Percentiles rank a stretch among this genome's conserved stretches.
These are phyloP conservation scores for Heliamphora exappendiculata DNA, from an alignment of 148 eudicot genomes.

Conservation along the genomic window DNA sequence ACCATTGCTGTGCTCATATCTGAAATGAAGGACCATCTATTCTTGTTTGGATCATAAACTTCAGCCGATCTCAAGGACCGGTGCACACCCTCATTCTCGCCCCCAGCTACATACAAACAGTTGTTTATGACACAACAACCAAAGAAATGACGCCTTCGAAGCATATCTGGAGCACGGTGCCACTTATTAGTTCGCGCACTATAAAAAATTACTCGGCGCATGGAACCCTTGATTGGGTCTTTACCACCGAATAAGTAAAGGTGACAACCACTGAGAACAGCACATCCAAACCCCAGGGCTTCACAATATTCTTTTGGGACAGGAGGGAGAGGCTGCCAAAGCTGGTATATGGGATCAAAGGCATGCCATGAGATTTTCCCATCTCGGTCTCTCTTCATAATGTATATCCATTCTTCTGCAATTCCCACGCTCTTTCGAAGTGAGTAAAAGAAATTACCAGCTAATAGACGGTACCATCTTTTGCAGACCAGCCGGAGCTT, in stretches of 20 bases:
- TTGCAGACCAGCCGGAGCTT: conserved; percentile 82
- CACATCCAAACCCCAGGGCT: conserved; percentile 82
- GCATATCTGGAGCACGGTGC: conserved; percentile 97
- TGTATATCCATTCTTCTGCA: conserved; percentile 84
- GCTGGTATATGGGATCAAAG: conserved; percentile 64
- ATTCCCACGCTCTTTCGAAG: conserved; percentile 54
- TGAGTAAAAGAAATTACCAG: conserved; percentile 78
- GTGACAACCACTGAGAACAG: conserved; percentile 91
- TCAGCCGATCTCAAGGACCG: conserved; percentile 78
- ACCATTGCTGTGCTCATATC: conserved; percentile 93
- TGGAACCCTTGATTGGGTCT: conserved; percentile 86
- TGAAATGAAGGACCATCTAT: conserved; percentile 69
- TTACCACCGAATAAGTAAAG: conserved; percentile 86
- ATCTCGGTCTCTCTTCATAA: conserved; percentile 75
- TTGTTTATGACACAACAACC: conserved; percentile 92
- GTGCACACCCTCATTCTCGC: conserved; percentile 70
- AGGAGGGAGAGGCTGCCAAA: conserved; percentile 91
- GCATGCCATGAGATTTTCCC: conserved; percentile 87
- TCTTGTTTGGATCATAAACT: conserved; percentile 79
- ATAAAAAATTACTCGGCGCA: conserved; percentile 88
- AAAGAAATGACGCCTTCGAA: conserved; percentile 70
- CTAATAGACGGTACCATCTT: conserved; percentile 80
- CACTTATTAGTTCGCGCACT: conserved; percentile 90
- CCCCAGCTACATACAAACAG: conserved; percentile 89
- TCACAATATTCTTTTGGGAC: conserved; percentile 79